Evolutionary conservation across 306 rosid species (phyloP), one percentile per base, ranked within the genome.

Genomic region (Luffa acutangula): DNA sequence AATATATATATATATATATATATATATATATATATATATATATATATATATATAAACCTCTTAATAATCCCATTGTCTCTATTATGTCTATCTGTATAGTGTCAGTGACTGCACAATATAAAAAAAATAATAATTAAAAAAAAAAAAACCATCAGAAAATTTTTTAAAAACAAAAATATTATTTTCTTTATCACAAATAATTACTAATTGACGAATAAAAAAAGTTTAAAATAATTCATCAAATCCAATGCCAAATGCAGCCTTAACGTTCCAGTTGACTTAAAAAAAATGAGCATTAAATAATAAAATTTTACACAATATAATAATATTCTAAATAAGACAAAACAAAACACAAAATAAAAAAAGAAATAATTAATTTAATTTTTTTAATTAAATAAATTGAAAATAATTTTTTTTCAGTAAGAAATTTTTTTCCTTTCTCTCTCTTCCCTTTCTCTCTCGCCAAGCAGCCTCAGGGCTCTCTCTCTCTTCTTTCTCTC

Each of bases 261-360:
- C 9, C 72, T 60, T 58, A 59, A 77, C 72, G 80, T 60, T 78
- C 63, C n/a, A 62, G 81, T 78, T 78, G 81, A 78, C 81, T 42
- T 66, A 53, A 76, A 3, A 0, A 10, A 86, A 79, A 81, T 80
- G 85, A 75, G 86, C 87, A 84, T 78, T 80, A 88, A 84, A 66
- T 66, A 82, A 39, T 39, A 4, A 81, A 82, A 85, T 48, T 80
- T 83, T 74, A 63, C 78, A 67, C 71, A 72, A 83, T 58, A 46
- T 21, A 71, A 57, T 78, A 73, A 62, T 83, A 39, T 54, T 52
- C 21, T 57, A 76, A 57, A 57, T 57, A 76, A 76, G 52, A 69
- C 65, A 36, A 72, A 73, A 46, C 20, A 49, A 75, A 56, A 83
- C 43, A 33, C 7, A 78, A 62, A 43, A 46, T 14, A 43, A 62